Conservation (phyloP, 805 yeast species). For the Starmerella vitae region DNA sequence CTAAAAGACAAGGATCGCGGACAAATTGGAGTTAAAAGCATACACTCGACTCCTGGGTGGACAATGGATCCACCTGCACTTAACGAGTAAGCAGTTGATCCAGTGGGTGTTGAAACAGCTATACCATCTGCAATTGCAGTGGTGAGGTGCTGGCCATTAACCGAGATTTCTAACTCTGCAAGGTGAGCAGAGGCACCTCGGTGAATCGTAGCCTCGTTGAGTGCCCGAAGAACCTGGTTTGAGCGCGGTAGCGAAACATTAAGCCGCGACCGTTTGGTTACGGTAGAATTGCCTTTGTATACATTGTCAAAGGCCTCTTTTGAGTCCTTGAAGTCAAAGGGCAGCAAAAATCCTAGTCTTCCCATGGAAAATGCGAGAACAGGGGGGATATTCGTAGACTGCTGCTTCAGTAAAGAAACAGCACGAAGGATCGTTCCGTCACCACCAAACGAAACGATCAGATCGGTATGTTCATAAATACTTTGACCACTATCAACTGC, state of each 20-base stretch:
- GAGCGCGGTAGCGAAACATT: slow-evolving; percentile 10
- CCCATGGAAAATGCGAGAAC: slow-evolving; percentile 81
- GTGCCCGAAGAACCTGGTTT: slow-evolving; percentile 47
- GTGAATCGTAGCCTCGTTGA: slow-evolving; percentile 84
- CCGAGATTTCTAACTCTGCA: slow-evolving; percentile 67
- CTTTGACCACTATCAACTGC: slow-evolving; percentile 41
- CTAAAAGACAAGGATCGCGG: slow-evolving; percentile 85
- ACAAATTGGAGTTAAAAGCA: slow-evolving; percentile 77
- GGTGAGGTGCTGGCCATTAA: slow-evolving; percentile 74
- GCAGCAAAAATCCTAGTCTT: slow-evolving; percentile 76
- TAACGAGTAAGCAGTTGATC: slow-evolving; percentile 84
- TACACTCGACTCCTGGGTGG: slow-evolving; percentile 75
- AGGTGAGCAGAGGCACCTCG: slow-evolving; percentile 81
- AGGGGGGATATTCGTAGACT: slow-evolving; percentile 58
- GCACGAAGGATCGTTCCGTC: slow-evolving; percentile 88
- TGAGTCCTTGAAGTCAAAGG: slow-evolving; percentile 62
- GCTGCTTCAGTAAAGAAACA: slow-evolving; percentile 58
- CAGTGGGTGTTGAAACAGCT: slow-evolving; percentile 78
- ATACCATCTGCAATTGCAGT: slow-evolving; percentile 89
- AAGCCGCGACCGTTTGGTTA: slow-evolving; percentile 61
- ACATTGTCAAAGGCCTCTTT: slow-evolving; percentile 50
- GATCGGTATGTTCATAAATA: slow-evolving; percentile 46
- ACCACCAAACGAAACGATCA: slow-evolving; percentile 84
- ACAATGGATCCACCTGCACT: slow-evolving; percentile 88
- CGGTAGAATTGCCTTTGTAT: slow-evolving; percentile 53